These are phyloP conservation scores for Boletus eberwhitei DNA, from an alignment of 768 basidiomycete species.

Conservation along the genomic window DNA sequence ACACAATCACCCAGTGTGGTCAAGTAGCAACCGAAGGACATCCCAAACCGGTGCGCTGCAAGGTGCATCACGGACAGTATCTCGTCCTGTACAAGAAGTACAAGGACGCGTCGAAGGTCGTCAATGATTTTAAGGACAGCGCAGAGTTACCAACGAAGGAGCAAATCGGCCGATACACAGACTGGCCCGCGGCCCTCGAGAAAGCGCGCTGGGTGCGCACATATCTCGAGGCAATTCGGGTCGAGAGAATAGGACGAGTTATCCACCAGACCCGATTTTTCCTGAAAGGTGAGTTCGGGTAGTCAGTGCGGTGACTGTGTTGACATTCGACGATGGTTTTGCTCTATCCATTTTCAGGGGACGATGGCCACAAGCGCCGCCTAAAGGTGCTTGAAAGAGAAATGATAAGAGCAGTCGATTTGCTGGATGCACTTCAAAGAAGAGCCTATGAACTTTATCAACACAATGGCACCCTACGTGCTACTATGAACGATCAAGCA, in stretches of 20 bases:
- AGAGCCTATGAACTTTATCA: constrained; percentile 18
- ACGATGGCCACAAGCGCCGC: constrained; percentile 30
- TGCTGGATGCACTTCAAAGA: constrained; percentile 15
- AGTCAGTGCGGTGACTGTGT: too few relatives aligned
- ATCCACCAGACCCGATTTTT: constrained; percentile 34
- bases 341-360: constrained; percentile 16
- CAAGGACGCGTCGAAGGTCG: constrained; percentile 26
- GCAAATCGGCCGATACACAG: constrained; percentile 10
- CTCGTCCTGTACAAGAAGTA: constrained; percentile 22
- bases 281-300: constrained; percentile 23
- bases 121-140: constrained; percentile 16
- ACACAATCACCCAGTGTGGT: constrained; percentile 25
- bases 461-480: background rate
- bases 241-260: constrained; percentile 29
- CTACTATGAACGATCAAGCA: background rate
- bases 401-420: constrained; percentile 26
- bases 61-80: constrained; percentile 27
- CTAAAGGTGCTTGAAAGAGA: constrained; percentile 27
- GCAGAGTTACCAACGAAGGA: constrained; percentile 16
- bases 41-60: constrained; percentile 17
- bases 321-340: background rate
- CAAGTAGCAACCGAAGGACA: constrained; percentile 18
- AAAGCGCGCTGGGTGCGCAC: constrained; percentile 27
- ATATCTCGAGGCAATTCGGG: too few relatives aligned
- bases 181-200: constrained; percentile 14